A percentile compares a stretch with the other conserved stretches of the same genome.
Evolutionary conservation across 305 asterid genomes (phyloP).

Genomic region (Fraxinus sp.): DNA sequence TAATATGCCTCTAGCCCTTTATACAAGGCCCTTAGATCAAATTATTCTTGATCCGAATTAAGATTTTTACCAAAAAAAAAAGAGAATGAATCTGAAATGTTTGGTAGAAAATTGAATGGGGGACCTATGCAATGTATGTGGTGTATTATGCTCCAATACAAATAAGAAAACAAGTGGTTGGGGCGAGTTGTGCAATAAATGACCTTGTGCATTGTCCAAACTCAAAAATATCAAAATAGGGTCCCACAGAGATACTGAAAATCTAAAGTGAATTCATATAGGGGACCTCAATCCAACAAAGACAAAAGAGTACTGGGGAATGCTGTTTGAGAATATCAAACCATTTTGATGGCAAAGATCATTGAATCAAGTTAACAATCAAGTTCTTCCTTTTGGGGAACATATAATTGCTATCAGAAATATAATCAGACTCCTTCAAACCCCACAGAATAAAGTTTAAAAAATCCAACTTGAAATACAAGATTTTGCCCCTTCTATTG

Average conservation of each 20-base stretch:
- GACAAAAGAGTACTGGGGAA: slow-evolving; percentile 20
- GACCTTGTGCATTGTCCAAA: slow-evolving; percentile 18
- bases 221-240: slow-evolving; percentile 27
- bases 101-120: slow-evolving; percentile 16
- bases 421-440: slow-evolving; percentile 4
- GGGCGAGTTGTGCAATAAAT: slow-evolving; percentile 34
- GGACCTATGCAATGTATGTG: neutral
- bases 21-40: neutral
- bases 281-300: slow-evolving; percentile 33
- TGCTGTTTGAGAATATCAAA: slow-evolving; percentile 37
- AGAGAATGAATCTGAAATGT: neutral
- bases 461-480: neutral
- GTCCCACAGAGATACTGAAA: slow-evolving; percentile 34
- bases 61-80: neutral
- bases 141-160: neutral
- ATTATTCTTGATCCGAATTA: neutral
- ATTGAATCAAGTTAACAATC: slow-evolving; percentile 31
- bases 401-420: slow-evolving; percentile 25
- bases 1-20: neutral
- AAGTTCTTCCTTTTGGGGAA: slow-evolving; percentile 68
- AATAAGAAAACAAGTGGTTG: slow-evolving; percentile 38
- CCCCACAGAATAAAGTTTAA: neutral
- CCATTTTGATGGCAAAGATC: slow-evolving; percentile 32
- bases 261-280: slow-evolving; percentile 35
- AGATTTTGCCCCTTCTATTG: neutral